Evolutionary conservation across 345 rosid species (phyloP).

Genomic region (Sisymbrium irio): DNA sequence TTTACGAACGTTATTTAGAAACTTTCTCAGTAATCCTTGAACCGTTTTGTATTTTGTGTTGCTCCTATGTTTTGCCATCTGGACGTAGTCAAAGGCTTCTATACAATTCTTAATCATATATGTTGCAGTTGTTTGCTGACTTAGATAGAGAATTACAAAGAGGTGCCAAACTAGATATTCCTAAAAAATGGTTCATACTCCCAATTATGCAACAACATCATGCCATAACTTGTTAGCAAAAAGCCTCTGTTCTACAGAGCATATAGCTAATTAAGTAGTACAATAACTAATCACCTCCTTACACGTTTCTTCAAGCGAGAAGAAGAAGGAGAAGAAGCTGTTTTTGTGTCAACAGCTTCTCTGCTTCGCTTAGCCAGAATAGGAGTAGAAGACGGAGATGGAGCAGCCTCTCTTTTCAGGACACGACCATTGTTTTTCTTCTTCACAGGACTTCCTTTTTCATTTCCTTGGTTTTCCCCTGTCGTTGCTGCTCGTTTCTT

Average conservation of each 20-base stretch:
- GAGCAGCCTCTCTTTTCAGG: constrained; percentile 12
- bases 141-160: not conserved
- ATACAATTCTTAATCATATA: not conserved
- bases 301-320: constrained; percentile 38
- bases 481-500: constrained; percentile 12
- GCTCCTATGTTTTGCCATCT: not conserved
- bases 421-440: constrained; percentile 27
- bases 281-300: constrained; percentile 8
- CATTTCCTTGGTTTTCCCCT: not conserved
- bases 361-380: constrained; percentile 29
- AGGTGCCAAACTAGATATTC: not conserved
- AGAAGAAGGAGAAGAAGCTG: constrained; percentile 13
- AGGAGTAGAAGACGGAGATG: constrained; percentile 5
- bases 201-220: not conserved
- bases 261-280: not conserved
- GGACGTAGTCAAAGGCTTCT: not conserved
- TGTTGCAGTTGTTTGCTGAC: not conserved
- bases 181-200: not conserved
- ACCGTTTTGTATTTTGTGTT: not conserved
- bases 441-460: constrained; percentile 1
- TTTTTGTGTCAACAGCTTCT: constrained; percentile 33
- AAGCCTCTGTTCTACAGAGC: not conserved
- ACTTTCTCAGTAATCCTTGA: not conserved
- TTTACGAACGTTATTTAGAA: not conserved
- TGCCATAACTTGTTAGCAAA: not conserved